Conservation (phyloP, 306 rosid species). For the Glycine latifolia region DNA sequence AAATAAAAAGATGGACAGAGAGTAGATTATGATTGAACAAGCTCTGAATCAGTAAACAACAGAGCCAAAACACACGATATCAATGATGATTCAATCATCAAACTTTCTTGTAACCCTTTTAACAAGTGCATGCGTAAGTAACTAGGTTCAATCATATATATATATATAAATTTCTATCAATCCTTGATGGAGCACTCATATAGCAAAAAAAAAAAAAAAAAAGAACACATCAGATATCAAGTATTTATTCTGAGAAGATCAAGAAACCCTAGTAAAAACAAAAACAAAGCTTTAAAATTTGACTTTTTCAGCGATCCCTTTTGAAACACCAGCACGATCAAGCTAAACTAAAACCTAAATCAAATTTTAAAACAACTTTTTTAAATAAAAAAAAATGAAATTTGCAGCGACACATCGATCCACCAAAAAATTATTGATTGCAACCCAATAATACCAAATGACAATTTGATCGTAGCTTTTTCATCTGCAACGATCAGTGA, state of each 20-base stretch:
- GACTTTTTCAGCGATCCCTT: constrained; percentile 6
- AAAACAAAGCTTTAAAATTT: background rate
- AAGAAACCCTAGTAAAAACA: background rate
- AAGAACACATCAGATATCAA: background rate
- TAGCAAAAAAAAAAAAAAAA: background rate
- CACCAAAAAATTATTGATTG: background rate
- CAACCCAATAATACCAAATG: background rate
- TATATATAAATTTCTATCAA: background rate
- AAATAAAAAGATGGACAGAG: background rate
- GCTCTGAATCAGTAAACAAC: constrained; percentile 4
- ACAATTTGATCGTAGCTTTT: background rate
- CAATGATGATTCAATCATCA: background rate
- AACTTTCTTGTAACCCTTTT: background rate
- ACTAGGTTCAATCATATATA: background rate
- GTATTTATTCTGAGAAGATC: background rate
- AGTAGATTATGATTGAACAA: constrained; percentile 1
- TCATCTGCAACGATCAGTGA: background rate
- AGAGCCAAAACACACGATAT: background rate
- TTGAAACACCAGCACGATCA: constrained; percentile 15
- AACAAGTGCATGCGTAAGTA: constrained; percentile 14
- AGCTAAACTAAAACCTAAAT: constrained; percentile 28
- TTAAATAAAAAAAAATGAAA: background rate
- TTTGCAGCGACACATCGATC: constrained; percentile 3
- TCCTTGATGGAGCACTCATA: background rate
- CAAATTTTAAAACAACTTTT: background rate